A percentile compares a stretch with the other conserved stretches of the same genome.
These are phyloP conservation scores for Hyaloraphidium curvatum DNA, from an alignment of 192 early-diverging fungal genomes.

Conservation along the genomic window DNA sequence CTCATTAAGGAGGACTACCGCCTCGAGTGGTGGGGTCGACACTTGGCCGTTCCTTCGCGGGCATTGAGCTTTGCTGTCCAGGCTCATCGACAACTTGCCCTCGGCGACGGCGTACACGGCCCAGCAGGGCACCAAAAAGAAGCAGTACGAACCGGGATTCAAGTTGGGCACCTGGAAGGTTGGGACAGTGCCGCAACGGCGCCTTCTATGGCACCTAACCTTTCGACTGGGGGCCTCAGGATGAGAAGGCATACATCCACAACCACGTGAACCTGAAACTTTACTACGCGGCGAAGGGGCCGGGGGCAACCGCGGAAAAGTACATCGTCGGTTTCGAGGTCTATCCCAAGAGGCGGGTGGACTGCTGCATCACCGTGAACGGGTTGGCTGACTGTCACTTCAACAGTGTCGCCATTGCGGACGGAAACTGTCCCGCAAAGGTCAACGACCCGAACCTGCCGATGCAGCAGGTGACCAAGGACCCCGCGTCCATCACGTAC, in stretches of 20 bases:
- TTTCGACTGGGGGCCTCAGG: too few species aligned
- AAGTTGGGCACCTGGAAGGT: too few species aligned
- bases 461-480: conserved; percentile 11
- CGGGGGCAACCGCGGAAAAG: conserved; percentile 16
- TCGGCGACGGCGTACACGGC: conserved; percentile 28
- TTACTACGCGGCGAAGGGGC: conserved; percentile 22
- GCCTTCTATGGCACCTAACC: too few species aligned
- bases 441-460: conserved; percentile 1
- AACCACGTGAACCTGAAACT: conserved; percentile 44
- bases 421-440: conserved; percentile 12
- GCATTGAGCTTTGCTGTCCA: neutral
- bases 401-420: conserved; percentile 5
- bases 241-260: conserved; percentile 31
- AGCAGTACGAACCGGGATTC: conserved; percentile 38
- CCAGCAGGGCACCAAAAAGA: conserved; percentile 13
- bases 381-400: conserved; percentile 14
- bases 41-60: neutral
- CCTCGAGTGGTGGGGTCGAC: conserved; percentile 29
- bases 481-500: conserved; percentile 25
- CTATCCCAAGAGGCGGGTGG: conserved; percentile 35
- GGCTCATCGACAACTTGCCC: conserved; percentile 44
- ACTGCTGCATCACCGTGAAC: conserved; percentile 11
- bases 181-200: too few species aligned
- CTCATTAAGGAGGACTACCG: conserved; percentile 36
- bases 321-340: conserved; percentile 55